Evolutionary conservation across 306 rosid species (phyloP), one percentile per base, ranked within the genome.

Genomic region (Medicago lupulina): DNA sequence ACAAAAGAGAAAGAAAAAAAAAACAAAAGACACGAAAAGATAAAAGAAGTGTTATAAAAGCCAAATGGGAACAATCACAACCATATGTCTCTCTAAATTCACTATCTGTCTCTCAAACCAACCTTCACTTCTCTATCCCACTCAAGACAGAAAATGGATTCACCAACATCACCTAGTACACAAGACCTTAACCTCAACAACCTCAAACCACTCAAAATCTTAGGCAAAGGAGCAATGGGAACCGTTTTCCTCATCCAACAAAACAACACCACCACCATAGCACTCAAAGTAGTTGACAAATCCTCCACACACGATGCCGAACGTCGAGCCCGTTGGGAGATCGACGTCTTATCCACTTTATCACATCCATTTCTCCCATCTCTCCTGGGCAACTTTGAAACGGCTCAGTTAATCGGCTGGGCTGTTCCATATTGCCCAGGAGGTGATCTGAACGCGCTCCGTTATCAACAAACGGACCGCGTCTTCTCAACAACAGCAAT

Each of bases 141-240:
- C 43, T 44, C 1, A 17, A 73, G 67, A 74, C 57, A 9, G 8
- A 8, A 67, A 0, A 88, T 88, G 87, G 91, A 86, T n/a, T 31
- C 74, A 36, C 21, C 83, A 9, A 76, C 64, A 15, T 41, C 85
- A 16, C 9, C 71, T 83, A 58, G 82, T 82, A 82, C 81, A 81
- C 77, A 87, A 81, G 78, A 84, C 58, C 84, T 91, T 4, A 18
- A 82, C 54, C 79, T 91, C 34, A 80, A 87, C 71, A 83, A 62
- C 9, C 86, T 91, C 31, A 88, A 25, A 71, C 83, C 90, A 21
- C 77, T 71, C 43, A 88, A 87, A 63, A 79, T 93, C 0, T 74
- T 93, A 1, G 98, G 98, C 1, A 86, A 86, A 50, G 98, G 98
- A 18, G 98, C 97, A 70, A 88, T 93, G 98, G 98, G 98, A 5